Conservation (phyloP, 2,329 filamentous ascomycete species). For the Monosporascus sp. region DNA sequence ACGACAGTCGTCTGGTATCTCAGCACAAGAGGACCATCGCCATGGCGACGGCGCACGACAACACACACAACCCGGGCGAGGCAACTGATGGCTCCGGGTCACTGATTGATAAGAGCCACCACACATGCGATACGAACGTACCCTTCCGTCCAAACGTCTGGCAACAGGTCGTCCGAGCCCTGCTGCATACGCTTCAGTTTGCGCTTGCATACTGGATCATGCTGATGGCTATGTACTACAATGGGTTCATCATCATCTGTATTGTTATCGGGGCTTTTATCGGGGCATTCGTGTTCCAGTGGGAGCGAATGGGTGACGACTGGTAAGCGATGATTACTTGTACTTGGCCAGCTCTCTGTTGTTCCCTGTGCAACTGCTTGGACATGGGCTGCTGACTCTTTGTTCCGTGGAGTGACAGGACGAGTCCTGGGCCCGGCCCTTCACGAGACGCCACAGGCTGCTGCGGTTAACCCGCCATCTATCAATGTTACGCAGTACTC, state of each 20-base stretch:
- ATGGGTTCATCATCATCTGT: constrained; percentile 73
- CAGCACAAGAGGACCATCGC: constrained; percentile 28
- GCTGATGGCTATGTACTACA: constrained; percentile 59
- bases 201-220: constrained; percentile 76
- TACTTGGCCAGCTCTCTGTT: constrained; percentile 56
- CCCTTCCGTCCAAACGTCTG: constrained; percentile 52
- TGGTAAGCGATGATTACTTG: constrained; percentile 47
- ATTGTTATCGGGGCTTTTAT: constrained; percentile 74
- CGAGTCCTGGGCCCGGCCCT: background rate
- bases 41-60: constrained; percentile 6
- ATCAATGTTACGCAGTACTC: too few relatives aligned
- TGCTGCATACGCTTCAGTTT: constrained; percentile 68
- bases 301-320: constrained; percentile 44
- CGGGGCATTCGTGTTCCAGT: constrained; percentile 69
- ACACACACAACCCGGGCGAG: background rate
- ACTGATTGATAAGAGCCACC: constrained; percentile 10
- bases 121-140: constrained; percentile 4
- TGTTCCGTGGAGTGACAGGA: background rate
- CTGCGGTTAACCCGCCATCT: constrained; percentile 7
- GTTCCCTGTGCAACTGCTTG: constrained; percentile 55
- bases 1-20: constrained; percentile 60
- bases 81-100: constrained; percentile 10
- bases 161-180: constrained; percentile 62
- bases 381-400: background rate
- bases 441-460: constrained; percentile 15